These are phyloP conservation scores for Pittosporum tobira DNA, from an alignment of 129 eudicot genomes.

Conservation along the genomic window DNA sequence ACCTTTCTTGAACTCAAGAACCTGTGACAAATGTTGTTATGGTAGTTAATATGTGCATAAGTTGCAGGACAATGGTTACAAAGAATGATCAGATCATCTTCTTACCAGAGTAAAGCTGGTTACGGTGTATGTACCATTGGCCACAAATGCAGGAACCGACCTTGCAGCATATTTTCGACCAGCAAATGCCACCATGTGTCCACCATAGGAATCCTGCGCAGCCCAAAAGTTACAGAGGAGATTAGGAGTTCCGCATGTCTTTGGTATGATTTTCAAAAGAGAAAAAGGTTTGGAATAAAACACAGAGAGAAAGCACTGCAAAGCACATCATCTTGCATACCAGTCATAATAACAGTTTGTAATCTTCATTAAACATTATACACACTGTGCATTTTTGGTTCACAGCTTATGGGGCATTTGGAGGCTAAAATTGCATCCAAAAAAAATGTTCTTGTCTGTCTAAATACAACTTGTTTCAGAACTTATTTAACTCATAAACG, in stretches of 20 bases:
- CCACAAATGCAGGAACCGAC: conserved; percentile 86
- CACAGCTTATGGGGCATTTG: no score
- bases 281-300: not conserved
- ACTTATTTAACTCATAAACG: no score
- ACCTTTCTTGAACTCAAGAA: conserved; percentile 76
- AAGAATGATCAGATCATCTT: not conserved
- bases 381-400: no score
- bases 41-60: not conserved
- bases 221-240: not conserved
- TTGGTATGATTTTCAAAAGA: not conserved
- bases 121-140: conserved; percentile 54
- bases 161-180: conserved; percentile 97
- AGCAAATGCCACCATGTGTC: conserved; percentile 98
- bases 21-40: conserved; percentile 27
- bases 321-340: no score
- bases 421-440: no score
- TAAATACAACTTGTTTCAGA: no score
- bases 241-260: not conserved
- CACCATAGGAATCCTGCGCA: conserved; percentile 81
- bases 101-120: conserved; percentile 95
- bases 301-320: not conserved
- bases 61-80: not conserved
- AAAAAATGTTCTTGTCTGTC: no score
- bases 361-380: no score
- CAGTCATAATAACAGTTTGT: no score